A percentile compares a stretch with the other conserved stretches of the same genome.
Conservation (phyloP, 106 monocot genomes). For the Dactylorhiza incarnata region DNA sequence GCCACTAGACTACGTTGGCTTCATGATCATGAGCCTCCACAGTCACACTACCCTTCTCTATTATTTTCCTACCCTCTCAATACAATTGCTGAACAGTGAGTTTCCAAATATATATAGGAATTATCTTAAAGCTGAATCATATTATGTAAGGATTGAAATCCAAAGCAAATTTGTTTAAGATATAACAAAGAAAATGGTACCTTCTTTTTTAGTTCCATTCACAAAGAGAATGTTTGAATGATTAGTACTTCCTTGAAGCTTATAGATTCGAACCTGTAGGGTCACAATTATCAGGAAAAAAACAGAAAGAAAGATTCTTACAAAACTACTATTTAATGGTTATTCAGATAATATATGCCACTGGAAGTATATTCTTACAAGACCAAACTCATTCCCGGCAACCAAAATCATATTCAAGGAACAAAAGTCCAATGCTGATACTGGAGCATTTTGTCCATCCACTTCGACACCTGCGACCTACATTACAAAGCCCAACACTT, state of each 20-base stretch:
- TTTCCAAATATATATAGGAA: background rate
- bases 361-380: slow-evolving; percentile 46
- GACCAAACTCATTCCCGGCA: slow-evolving; percentile 71
- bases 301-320: background rate
- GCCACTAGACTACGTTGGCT: background rate
- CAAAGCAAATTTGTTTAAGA: background rate
- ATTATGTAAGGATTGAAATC: background rate
- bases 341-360: background rate
- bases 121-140: background rate
- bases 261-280: slow-evolving; percentile 70
- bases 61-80: background rate
- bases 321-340: background rate
- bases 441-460: slow-evolving; percentile 31
- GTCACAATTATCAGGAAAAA: slow-evolving; percentile 8
- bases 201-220: slow-evolving; percentile 63
- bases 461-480: slow-evolving; percentile 50
- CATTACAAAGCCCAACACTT: background rate
- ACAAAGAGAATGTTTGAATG: slow-evolving; percentile 52
- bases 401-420: slow-evolving; percentile 43
- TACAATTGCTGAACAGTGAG: background rate
- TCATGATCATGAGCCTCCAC: background rate
- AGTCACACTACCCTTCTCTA: background rate
- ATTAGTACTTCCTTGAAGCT: slow-evolving; percentile 30
- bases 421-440: slow-evolving; percentile 80
- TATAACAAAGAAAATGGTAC: slow-evolving; percentile 24